A percentile compares a stretch with the other conserved stretches of the same genome.
Conservation (phyloP, 306 rosid genomes). For the Sesbania bispinosa region DNA sequence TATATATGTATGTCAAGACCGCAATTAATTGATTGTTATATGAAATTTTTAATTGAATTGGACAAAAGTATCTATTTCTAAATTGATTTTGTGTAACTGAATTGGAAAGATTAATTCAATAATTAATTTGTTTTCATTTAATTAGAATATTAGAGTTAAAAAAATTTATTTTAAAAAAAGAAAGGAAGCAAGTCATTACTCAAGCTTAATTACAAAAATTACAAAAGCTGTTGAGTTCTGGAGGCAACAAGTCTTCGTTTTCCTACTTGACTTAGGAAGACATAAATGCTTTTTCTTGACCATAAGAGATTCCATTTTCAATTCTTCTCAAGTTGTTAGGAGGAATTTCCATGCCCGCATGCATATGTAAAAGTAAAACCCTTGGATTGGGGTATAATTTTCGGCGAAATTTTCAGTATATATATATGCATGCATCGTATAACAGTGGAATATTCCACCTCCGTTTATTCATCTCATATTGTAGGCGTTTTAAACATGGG, state of each 20-base stretch:
- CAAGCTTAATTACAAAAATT: neutral
- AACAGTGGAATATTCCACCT: neutral
- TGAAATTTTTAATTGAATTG: no score
- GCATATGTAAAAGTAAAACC: conserved; percentile 12
- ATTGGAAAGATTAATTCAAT: no score
- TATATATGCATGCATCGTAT: neutral
- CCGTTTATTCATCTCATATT: neutral
- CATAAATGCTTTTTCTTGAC: neutral
- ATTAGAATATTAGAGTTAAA: no score
- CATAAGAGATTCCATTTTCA: neutral
- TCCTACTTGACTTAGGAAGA: conserved; percentile 13
- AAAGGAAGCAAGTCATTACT: neutral
- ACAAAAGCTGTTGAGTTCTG: neutral
- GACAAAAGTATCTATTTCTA: no score
- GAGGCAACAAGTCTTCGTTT: neutral
- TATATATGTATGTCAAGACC: no score
- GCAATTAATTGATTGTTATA: no score
- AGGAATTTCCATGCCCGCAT: neutral
- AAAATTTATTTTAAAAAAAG: no score
- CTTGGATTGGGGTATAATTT: neutral
- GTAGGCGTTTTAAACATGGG: neutral
- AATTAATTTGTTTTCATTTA: no score
- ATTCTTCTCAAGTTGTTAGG: neutral
- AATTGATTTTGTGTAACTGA: no score
- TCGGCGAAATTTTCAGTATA: neutral